phyloP scores from a whole-genome alignment of 768 basidiomycete genomes.

The Symmetrospora coprosmae region DNA sequence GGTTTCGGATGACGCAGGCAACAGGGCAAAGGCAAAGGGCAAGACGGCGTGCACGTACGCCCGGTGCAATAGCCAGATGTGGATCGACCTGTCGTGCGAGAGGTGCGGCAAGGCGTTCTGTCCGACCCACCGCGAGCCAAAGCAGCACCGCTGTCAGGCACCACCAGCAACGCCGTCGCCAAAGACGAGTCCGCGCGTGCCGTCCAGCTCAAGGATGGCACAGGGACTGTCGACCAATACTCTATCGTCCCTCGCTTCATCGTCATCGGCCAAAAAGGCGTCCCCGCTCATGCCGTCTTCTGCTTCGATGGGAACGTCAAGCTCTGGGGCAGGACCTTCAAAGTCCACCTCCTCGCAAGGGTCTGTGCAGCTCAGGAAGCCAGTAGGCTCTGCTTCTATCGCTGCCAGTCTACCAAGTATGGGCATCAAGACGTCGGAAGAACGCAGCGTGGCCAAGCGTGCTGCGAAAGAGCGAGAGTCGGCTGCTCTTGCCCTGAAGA shows the following conservation, averaged over 20 bases:
- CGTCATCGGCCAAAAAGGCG: not conserved
- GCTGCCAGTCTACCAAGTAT: too few relatives aligned
- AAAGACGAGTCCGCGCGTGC: too few relatives aligned
- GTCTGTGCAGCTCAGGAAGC: too few relatives aligned
- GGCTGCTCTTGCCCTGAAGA: slow-evolving; percentile 24
- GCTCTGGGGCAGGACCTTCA: too few relatives aligned
- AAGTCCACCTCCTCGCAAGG: too few relatives aligned
- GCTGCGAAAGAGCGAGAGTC: slow-evolving; percentile 24
- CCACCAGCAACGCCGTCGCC: too few relatives aligned
- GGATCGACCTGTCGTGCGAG: slow-evolving; percentile 10
- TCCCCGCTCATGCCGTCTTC: not conserved
- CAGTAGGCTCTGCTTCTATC: too few relatives aligned
- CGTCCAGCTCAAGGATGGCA: too few relatives aligned
- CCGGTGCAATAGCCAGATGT: not conserved
- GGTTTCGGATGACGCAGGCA: not conserved
- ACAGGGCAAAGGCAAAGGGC: not conserved
- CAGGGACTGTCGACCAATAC: not conserved
- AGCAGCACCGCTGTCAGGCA: slow-evolving; percentile 12
- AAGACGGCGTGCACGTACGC: not conserved
- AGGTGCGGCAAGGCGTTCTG: not conserved
- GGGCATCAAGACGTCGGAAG: too few relatives aligned
- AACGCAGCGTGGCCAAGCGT: slow-evolving; percentile 16
- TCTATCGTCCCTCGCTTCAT: not conserved
- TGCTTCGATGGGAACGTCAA: too few relatives aligned
- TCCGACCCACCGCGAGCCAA: slow-evolving; percentile 2